Evolutionary conservation across 1,284 basidiomycete genomes (phyloP).

Genomic region (Blastosporella zonata): DNA sequence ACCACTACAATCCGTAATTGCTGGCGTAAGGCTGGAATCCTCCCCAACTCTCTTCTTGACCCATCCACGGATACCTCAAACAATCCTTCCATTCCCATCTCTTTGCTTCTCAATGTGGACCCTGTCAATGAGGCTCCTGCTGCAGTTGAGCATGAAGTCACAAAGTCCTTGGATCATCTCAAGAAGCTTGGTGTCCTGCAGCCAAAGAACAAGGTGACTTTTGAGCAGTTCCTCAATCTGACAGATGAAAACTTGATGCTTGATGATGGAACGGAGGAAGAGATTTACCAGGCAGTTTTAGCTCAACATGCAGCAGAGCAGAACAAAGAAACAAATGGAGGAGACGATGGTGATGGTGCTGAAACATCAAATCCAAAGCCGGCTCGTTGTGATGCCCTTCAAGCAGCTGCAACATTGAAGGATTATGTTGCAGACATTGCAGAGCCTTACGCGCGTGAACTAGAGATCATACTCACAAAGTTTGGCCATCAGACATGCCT

Average conservation of each 20-base stretch:
- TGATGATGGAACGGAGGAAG: constrained; percentile 2
- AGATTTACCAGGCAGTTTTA: constrained; percentile 4
- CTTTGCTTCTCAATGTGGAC: constrained; percentile 4
- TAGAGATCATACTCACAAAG: constrained; percentile 20
- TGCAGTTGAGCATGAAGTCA: background rate
- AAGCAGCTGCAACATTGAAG: constrained; percentile 1
- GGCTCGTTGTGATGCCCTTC: too few relatives aligned
- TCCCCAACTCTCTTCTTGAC: constrained; percentile 3
- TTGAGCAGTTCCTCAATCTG: constrained; percentile 5
- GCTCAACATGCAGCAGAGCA: background rate
- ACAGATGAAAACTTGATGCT: background rate
- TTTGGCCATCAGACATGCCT: constrained; percentile 18
- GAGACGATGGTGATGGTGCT: background rate
- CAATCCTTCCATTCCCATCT: background rate
- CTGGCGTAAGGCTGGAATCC: constrained; percentile 8
- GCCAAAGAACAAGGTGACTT: background rate
- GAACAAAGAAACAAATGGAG: background rate
- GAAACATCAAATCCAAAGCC: too few relatives aligned
- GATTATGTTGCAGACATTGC: constrained; percentile 17
- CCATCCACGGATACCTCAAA: background rate
- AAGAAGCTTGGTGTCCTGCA: constrained; percentile 5
- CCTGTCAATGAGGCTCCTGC: background rate
- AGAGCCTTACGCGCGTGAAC: constrained; percentile 15
- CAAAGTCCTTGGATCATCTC: background rate
- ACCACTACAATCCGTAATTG: constrained; percentile 6